phyloP scores from a whole-genome alignment of 2,329 filamentous ascomycete genomes.

The Passalora sequoiae region DNA sequence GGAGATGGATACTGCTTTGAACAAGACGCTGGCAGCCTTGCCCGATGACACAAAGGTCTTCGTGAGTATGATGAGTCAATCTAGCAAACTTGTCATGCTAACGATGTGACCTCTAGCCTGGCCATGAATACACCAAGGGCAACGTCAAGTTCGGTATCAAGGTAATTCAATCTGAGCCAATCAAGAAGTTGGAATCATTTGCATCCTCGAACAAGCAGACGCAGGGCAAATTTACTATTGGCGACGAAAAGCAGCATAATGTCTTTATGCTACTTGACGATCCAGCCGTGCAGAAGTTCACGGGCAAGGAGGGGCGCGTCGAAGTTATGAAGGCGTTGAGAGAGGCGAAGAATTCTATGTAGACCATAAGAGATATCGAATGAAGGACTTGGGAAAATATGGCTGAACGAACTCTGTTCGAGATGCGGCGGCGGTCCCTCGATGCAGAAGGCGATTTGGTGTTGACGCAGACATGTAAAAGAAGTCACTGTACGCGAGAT shows the following conservation, averaged over 20 bases:
- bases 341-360: conserved; percentile 74
- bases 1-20: conserved; percentile 91
- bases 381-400: not conserved
- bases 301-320: conserved; percentile 72
- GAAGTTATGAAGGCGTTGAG: conserved; percentile 80
- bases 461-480: not conserved
- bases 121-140: conserved; percentile 96
- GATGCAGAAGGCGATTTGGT: not conserved
- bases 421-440: not conserved
- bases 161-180: conserved; percentile 67
- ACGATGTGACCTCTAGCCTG: conserved; percentile 56
- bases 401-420: not conserved
- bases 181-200: conserved; percentile 72
- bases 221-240: conserved; percentile 93
- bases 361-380: no score
- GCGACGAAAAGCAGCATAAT: conserved; percentile 95
- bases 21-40: conserved; percentile 71
- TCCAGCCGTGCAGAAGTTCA: conserved; percentile 75
- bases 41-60: conserved; percentile 91
- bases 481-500: not conserved
- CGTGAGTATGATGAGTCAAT: conserved; percentile 52
- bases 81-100: no score
- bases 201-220: conserved; percentile 78
- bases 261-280: conserved; percentile 92
- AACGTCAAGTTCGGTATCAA: conserved; percentile 85